A percentile compares a stretch with the other conserved stretches of the same genome.
phyloP scores from a whole-genome alignment of 192 early-diverging fungal genomes.

The Jimgerdemannia lactiflua region DNA sequence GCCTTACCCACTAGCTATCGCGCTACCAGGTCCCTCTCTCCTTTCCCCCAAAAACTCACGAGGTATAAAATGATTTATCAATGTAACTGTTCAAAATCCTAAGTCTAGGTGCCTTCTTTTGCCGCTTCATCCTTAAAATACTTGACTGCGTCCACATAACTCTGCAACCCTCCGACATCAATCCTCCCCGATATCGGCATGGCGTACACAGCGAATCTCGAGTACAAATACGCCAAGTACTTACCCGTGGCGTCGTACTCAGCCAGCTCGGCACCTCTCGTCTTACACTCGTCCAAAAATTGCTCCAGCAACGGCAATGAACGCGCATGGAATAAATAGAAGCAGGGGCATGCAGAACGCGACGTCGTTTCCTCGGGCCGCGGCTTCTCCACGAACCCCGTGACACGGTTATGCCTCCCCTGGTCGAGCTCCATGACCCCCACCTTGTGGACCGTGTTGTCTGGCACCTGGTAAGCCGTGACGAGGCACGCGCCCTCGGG shows the following conservation, averaged over 20 bases:
- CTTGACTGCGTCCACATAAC: conserved; percentile 46
- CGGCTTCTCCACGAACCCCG: conserved; percentile 55
- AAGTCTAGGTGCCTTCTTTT: not conserved
- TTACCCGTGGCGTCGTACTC: conserved; percentile 57
- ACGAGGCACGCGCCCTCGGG: conserved; percentile 34
- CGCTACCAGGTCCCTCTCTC: too few relatives aligned
- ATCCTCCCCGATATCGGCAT: conserved; percentile 47
- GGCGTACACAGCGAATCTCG: conserved; percentile 31
- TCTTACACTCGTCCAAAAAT: conserved; percentile 43
- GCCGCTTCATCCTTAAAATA: conserved; percentile 28
- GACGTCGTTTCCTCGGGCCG: conserved; percentile 34
- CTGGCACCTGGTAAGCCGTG: conserved; percentile 38
- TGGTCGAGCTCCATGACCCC: conserved; percentile 47
- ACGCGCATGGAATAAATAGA: conserved; percentile 42
- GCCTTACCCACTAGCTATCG: too few relatives aligned
- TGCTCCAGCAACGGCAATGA: conserved; percentile 25
- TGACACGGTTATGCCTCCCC: conserved; percentile 24
- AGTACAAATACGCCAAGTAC: conserved; percentile 43
- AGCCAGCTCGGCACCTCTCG: conserved; percentile 20
- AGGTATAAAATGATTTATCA: too few relatives aligned
- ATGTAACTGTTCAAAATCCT: too few relatives aligned
- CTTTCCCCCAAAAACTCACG: too few relatives aligned
- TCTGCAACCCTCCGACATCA: conserved; percentile 61
- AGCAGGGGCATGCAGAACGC: conserved; percentile 58
- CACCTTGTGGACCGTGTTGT: conserved; percentile 44